Percentiles rank a stretch among this genome's conserved stretches.
Conservation (phyloP, 225 moss, liverwort and hornwort species). For the Lunularia cruciata region DNA sequence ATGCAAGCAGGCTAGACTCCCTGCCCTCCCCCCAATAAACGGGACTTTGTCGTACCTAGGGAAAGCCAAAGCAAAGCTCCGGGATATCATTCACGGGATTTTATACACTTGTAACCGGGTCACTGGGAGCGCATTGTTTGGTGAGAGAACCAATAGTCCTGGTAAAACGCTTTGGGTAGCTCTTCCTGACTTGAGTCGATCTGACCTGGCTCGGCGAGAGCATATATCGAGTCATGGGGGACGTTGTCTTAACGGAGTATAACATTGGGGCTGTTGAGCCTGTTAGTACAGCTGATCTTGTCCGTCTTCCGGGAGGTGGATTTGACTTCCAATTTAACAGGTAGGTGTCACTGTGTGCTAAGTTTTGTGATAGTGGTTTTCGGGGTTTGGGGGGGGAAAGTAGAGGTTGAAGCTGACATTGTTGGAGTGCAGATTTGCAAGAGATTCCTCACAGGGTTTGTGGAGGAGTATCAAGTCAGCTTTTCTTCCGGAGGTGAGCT, state of each 20-base stretch:
- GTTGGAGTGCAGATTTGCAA: conserved; percentile 27
- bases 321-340: conserved; percentile 37
- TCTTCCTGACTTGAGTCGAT: no score
- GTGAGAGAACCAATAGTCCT: no score
- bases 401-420: not conserved
- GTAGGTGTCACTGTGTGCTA: not conserved
- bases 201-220: no score
- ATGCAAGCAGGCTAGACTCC: no score
- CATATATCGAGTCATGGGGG: conserved; percentile 24
- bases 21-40: no score
- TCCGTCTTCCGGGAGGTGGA: conserved; percentile 22
- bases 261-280: conserved; percentile 31
- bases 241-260: conserved; percentile 29
- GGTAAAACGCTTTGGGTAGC: no score
- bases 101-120: no score
- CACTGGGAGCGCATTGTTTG: no score
- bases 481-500: conserved; percentile 83
- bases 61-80: no score
- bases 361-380: not conserved
- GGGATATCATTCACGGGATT: no score
- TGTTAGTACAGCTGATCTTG: conserved; percentile 37
- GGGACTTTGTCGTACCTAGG: no score
- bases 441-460: conserved; percentile 52
- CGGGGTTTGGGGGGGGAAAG: not conserved
- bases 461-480: conserved; percentile 83